Base-by-base conservation (phyloP, 2,329 filamentous ascomycete genomes). In the Stachybotrys echinatus region DNA sequence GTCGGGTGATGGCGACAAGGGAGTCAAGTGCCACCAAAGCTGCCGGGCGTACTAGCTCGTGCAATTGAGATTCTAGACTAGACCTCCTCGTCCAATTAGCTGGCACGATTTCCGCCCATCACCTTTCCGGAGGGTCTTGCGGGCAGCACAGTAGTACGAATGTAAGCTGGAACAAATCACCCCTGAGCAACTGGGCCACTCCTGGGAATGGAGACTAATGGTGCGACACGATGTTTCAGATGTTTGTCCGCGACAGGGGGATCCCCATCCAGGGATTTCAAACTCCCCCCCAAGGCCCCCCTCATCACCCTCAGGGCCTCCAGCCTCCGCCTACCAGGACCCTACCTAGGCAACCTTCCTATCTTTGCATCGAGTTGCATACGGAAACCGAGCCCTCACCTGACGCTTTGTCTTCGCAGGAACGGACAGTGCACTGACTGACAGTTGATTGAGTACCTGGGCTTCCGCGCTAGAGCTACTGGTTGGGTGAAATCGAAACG, bases 161-260 rank as follows among this genome's bases (percentile, higher is more conserved):
- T n/a, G n/a, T n/a, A n/a, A n/a, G 27, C 27, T 34, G 27, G 27
- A 8, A 34, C 27, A 3, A 34, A 34, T 8, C 27, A 34, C 27
- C 27, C 27, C 27, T 34, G 27, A 34, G 27, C 27, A 8, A 34
- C 27, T 34, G 27, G 27, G 5, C 27, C 27, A 34, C 14, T 34
- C 5, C 27, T 34, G 18, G 10, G 18, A 40, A n/a, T 8, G 38
- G 38, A 20, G 18, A 40, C 19, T 8, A 12, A 42, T 56, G 49
- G 52, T 47, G 50, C 52, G 49, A 53, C 48, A 48, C 42, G 31
- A 27, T 46, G 56, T 58, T 58, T 58, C 56, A 58, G 53, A 54
- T 57, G 44, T 10, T n/a, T 46, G 44, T 37, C 44, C 44, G 27
- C 37, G 44, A 31, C 43, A 48, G 23, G 42, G 19, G 38, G 3